These are phyloP conservation scores for Parmelia sp. DNA, from an alignment of 495 filamentous ascomycete species.

Conservation along the genomic window DNA sequence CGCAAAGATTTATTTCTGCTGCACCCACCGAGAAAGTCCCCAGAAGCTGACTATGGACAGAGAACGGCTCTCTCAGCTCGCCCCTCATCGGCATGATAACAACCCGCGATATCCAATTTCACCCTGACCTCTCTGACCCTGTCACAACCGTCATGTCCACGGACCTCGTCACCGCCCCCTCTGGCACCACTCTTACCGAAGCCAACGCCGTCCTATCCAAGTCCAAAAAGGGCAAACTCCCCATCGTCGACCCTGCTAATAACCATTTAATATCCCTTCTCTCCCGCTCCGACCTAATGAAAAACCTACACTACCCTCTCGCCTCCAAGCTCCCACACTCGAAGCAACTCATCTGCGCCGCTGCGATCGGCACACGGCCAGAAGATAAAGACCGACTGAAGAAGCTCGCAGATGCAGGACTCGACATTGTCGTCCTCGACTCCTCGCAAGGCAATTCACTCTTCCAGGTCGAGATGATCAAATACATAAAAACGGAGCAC, in stretches of 20 bases:
- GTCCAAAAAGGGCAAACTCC: constrained; percentile 99
- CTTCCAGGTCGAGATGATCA: constrained; percentile 96
- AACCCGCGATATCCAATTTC: constrained; percentile 96
- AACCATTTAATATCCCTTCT: constrained; percentile 91
- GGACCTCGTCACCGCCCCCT: constrained; percentile 83
- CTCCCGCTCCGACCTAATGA: constrained; percentile 94
- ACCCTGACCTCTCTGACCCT: constrained; percentile 57
- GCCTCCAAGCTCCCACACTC: constrained; percentile 95
- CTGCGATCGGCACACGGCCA: constrained; percentile 88
- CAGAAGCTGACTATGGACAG: constrained; percentile 40
- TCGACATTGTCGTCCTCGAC: constrained; percentile 94
- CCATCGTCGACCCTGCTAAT: constrained; percentile 72
- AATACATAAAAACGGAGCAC: constrained; percentile 81
- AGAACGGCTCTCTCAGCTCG: constrained; percentile 84
- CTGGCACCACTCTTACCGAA: constrained; percentile 77
- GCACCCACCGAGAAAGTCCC: background rate
- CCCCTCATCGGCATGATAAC: constrained; percentile 97
- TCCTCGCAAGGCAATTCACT: constrained; percentile 95
- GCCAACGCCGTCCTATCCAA: constrained; percentile 88
- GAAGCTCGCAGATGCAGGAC: constrained; percentile 84
- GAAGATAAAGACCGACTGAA: constrained; percentile 83
- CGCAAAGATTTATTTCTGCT: background rate
- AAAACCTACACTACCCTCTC: constrained; percentile 95
- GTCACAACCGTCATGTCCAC: constrained; percentile 92
- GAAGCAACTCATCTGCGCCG: constrained; percentile 94